Percentiles rank a stretch among this genome's conserved stretches.
phyloP scores from a whole-genome alignment of 495 filamentous ascomycete species.

The Neurospora sp. region DNA sequence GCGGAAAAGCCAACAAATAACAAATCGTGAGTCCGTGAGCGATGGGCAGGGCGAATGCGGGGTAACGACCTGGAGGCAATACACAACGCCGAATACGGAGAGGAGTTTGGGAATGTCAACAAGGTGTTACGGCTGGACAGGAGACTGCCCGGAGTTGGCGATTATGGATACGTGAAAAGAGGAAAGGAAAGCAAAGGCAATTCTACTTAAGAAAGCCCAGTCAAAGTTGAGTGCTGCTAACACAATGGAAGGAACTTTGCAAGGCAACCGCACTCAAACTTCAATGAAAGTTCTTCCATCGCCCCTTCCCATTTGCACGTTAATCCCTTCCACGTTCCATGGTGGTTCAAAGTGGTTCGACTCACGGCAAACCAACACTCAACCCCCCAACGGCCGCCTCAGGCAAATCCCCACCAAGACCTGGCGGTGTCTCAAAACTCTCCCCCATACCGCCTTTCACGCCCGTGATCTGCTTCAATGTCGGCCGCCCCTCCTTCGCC shows the following conservation, averaged over 20 bases:
- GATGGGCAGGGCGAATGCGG: neutral
- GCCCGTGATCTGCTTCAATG: constrained; percentile 23
- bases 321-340: neutral
- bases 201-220: neutral
- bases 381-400: neutral
- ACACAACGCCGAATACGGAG: neutral
- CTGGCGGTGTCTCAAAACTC: neutral
- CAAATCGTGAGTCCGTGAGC: neutral
- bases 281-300: neutral
- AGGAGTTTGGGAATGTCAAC: neutral
- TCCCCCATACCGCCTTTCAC: constrained; percentile 23
- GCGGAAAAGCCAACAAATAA: neutral
- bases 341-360: neutral
- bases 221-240: neutral
- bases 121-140: neutral
- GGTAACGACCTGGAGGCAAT: neutral
- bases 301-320: neutral
- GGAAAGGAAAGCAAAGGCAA: neutral
- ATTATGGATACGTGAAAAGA: neutral
- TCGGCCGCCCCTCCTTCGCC: constrained; percentile 17
- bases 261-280: neutral
- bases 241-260: neutral
- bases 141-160: neutral
- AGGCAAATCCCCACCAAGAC: neutral
- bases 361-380: neutral